Base-by-base conservation (phyloP, 805 yeast species). In the Yamadazyma philogaea region DNA sequence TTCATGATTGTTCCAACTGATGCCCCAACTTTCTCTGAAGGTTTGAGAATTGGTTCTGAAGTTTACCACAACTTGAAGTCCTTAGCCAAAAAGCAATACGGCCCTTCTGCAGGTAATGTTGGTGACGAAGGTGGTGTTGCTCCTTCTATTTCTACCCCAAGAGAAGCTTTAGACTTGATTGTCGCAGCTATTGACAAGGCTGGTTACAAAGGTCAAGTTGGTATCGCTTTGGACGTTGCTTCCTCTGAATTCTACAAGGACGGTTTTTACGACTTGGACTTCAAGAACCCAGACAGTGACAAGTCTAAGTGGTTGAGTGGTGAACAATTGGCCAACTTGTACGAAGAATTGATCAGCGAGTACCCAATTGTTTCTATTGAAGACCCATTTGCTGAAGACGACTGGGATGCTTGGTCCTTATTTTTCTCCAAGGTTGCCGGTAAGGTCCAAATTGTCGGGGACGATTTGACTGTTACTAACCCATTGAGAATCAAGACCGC, bases 41-140 rank as follows among this genome's bases (percentile, higher is more conserved):
- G 96, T 60, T 74, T 93, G 72, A 87, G 96, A 80, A 86, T 87
- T 55, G 98, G 98, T 70, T 71, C 96, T 51, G 99, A 91, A 80
- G 96, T 90, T 59, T 91, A 91, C 93, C 98, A 91, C 83, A 78
- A 79, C 76, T 82, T 91, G 73, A 93, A 93, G 81, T 73, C 90
- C 54, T 76, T 86, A 63, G 84, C 98, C 72, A 87, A 87, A 82
- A 84, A 87, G 83, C 79, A 76, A 71, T 93, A 91, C 84, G 99
- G 99, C 68, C 84, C 87, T 66, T 84, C 95, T 52, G 99, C 99
- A 63, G 98, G 96, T 77, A 91, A 91, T 78, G 99, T 91, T 68
- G 99, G 99, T 82, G 99, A 91, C 75, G 99, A 91, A 81, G 99
- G 99, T 85, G 99, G 99, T 83, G 96, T 91, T 78, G 99, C 99